These are phyloP conservation scores for Geotrichum reessii DNA, from an alignment of 1,139 yeast species.

Conservation along the genomic window DNA sequence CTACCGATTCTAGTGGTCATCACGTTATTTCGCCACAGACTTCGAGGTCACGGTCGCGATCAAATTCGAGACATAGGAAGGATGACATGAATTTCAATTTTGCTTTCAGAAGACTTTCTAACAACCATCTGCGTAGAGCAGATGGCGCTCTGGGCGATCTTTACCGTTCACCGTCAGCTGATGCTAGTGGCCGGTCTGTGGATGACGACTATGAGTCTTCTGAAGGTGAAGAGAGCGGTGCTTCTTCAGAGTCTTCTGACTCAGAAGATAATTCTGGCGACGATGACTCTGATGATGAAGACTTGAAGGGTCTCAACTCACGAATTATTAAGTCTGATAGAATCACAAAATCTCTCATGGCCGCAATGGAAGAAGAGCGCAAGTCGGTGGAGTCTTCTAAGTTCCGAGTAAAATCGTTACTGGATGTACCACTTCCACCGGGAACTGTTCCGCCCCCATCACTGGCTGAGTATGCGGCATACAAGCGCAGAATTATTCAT, in stretches of 20 bases:
- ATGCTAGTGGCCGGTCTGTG: conserved; percentile 19
- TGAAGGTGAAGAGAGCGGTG: conserved; percentile 22
- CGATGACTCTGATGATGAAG: conserved; percentile 33
- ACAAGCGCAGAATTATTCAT: conserved; percentile 5
- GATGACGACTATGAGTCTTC: conserved; percentile 21
- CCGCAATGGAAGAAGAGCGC: conserved; percentile 32
- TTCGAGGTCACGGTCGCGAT: conserved; percentile 17
- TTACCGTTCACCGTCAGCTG: conserved; percentile 19
- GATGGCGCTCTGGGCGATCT: conserved; percentile 27
- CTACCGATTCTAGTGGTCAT: conserved; percentile 18
- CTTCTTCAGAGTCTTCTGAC: conserved; percentile 28
- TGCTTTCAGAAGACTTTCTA: conserved; percentile 28
- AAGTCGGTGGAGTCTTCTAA: conserved; percentile 24
- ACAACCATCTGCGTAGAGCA: conserved; percentile 24
- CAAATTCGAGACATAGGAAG: conserved; percentile 16
- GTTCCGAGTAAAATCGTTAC: conserved; percentile 36
- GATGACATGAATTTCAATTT: conserved; percentile 22
- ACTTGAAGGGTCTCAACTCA: conserved; percentile 18
- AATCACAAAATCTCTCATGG: conserved; percentile 40
- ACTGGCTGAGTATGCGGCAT: conserved; percentile 8
- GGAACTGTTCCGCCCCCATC: conserved; percentile 3
- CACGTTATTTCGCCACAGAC: conserved; percentile 17
- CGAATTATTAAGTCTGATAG: conserved; percentile 29
- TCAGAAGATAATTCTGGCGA: conserved; percentile 53
- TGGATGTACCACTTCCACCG: conserved; percentile 36